These are phyloP conservation scores for Torrubiella hemipterigena DNA, from an alignment of 2,329 filamentous ascomycete species.

Conservation along the genomic window DNA sequence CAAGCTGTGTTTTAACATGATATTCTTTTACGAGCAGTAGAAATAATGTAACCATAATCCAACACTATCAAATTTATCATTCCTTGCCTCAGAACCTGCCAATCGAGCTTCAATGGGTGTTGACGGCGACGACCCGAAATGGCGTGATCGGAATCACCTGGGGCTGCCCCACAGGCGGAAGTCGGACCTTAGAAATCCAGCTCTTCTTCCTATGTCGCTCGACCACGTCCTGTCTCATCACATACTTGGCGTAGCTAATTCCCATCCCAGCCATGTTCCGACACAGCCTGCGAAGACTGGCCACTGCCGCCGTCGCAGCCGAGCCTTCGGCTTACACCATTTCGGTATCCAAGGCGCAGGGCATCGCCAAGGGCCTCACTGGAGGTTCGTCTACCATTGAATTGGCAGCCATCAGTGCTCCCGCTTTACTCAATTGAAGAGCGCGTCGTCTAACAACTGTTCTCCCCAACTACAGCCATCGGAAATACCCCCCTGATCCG, in stretches of 20 bases:
- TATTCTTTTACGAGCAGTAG: too few species aligned
- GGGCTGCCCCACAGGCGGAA: background rate
- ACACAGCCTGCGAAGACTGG: constrained; percentile 53
- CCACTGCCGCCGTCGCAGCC: constrained; percentile 29
- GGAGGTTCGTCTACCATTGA: constrained; percentile 72
- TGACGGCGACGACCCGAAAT: background rate
- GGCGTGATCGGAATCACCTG: background rate
- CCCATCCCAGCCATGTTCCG: constrained; percentile 46
- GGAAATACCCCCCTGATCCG: constrained; percentile 94
- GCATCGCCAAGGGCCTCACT: constrained; percentile 64
- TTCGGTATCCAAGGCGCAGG: constrained; percentile 68
- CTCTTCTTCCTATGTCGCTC: background rate
- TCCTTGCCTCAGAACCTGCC: too few species aligned
- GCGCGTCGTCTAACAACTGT: constrained; percentile 1
- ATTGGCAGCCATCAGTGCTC: too few species aligned
- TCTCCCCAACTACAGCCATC: constrained; percentile 56
- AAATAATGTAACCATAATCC: too few species aligned
- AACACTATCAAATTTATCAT: too few species aligned
- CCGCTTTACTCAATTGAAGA: background rate
- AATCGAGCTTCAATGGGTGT: too few species aligned
- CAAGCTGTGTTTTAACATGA: too few species aligned
- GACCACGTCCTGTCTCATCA: background rate
- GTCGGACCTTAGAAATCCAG: constrained; percentile 1
- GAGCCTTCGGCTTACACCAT: constrained; percentile 47
- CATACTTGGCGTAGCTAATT: background rate